phyloP scores from a whole-genome alignment of 2,329 filamentous ascomycete species.

The Lachnellula subtilissima region DNA sequence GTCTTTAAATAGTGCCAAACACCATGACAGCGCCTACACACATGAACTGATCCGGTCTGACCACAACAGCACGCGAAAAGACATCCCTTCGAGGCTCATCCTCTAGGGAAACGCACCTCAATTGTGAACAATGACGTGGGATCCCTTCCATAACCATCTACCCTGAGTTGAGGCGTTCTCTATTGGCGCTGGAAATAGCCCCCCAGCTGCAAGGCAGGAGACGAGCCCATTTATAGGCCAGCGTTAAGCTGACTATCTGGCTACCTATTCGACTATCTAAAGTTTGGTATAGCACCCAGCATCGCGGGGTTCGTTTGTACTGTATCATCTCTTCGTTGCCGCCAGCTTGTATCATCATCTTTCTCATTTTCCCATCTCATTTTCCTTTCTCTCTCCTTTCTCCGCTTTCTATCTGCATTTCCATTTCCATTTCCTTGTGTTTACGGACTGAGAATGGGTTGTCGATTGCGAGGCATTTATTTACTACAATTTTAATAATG shows the following conservation, averaged over 20 bases:
- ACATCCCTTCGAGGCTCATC: slow-evolving; percentile 2
- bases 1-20: slow-evolving; percentile 7
- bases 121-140: not conserved
- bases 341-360: slow-evolving; percentile 8
- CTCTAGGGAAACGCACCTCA: not conserved
- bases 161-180: not conserved
- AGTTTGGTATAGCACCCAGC: not conserved
- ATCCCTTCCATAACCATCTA: not conserved
- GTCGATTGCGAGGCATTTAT: slow-evolving; percentile 10
- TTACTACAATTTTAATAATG: slow-evolving; percentile 28
- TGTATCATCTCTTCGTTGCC: slow-evolving; percentile 13
- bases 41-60: not conserved
- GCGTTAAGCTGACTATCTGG: slow-evolving; percentile 1
- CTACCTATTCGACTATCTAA: slow-evolving; percentile 1
- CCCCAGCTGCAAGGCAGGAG: not conserved
- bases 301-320: slow-evolving; percentile 8
- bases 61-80: not conserved
- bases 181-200: slow-evolving; percentile 16
- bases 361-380: not conserved
- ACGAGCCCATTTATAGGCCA: slow-evolving; percentile 2
- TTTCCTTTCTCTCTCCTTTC: slow-evolving; percentile 33
- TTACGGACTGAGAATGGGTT: slow-evolving; percentile 9
- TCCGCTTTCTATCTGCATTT: slow-evolving; percentile 12
- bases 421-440: slow-evolving; percentile 10
- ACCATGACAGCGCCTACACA: slow-evolving; percentile 4